Percentiles rank a stretch among this genome's conserved stretches.
Conservation (phyloP, 345 rosid genomes). For the Streptanthus diversifolius region DNA sequence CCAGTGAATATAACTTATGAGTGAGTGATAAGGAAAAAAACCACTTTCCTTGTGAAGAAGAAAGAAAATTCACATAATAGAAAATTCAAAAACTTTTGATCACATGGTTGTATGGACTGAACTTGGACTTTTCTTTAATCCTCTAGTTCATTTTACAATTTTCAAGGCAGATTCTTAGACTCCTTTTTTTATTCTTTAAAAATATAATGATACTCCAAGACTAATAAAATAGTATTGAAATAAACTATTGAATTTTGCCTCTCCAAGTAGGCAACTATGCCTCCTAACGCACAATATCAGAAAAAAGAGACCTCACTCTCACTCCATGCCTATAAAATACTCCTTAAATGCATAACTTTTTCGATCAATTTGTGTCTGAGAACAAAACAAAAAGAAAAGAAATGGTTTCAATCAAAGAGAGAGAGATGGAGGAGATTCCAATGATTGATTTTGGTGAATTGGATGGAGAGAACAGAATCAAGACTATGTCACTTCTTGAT, state of each 20-base stretch:
- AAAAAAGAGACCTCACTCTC: neutral
- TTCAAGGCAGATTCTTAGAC: constrained; percentile 30
- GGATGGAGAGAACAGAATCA: constrained; percentile 57
- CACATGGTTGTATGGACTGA: constrained; percentile 46
- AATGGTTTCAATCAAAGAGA: constrained; percentile 14
- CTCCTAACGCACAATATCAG: neutral
- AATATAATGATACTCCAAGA: neutral
- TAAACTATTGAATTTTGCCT: constrained; percentile 24
- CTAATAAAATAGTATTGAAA: neutral
- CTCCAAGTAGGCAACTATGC: constrained; percentile 36
- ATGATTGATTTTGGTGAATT: constrained; percentile 59
- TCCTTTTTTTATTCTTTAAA: neutral
- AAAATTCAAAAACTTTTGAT: constrained; percentile 18
- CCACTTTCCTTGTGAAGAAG: constrained; percentile 28
- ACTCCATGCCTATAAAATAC: constrained; percentile 41
- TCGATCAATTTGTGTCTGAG: constrained; percentile 17
- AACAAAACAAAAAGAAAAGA: constrained; percentile 13
- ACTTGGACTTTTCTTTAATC: constrained; percentile 38
- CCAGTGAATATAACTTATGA: constrained; percentile 14
- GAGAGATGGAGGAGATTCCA: constrained; percentile 68
- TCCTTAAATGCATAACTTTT: constrained; percentile 1
- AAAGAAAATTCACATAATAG: constrained; percentile 13
- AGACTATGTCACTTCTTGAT: constrained; percentile 63
- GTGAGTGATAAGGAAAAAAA: neutral
- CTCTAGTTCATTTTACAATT: constrained; percentile 29